A percentile compares a stretch with the other conserved stretches of the same genome.
Conservation (phyloP, 768 basidiomycete genomes). For the Amanita rimosa region DNA sequence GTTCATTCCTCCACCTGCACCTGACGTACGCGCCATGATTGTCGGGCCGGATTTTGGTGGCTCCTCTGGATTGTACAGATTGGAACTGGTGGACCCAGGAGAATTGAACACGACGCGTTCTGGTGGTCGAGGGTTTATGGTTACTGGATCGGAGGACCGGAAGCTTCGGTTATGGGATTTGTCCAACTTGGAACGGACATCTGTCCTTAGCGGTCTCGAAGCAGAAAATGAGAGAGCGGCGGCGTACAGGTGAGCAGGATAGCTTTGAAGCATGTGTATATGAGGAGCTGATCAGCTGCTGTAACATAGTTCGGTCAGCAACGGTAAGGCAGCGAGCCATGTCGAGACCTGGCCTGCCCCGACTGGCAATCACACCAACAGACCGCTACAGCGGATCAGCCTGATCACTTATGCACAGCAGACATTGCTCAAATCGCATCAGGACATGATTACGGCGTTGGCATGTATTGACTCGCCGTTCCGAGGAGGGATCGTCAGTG, state of each 20-base stretch:
- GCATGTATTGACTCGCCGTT: slow-evolving; percentile 89
- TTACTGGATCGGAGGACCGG: slow-evolving; percentile 87
- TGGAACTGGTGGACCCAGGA: slow-evolving; percentile 35
- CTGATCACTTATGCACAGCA: slow-evolving; percentile 77
- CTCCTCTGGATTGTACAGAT: slow-evolving; percentile 39
- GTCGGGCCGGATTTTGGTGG: slow-evolving; percentile 75
- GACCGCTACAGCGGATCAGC: slow-evolving; percentile 66
- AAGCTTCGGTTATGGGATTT: slow-evolving; percentile 87
- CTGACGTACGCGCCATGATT: slow-evolving; percentile 59
- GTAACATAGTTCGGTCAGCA: slow-evolving; percentile 21
- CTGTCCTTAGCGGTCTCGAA: slow-evolving; percentile 71
- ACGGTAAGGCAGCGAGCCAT: slow-evolving; percentile 37
- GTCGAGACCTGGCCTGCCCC: slow-evolving; percentile 53
- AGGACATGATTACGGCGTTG: slow-evolving; percentile 81
- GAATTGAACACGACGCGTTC: slow-evolving; percentile 28
- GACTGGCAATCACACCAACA: slow-evolving; percentile 40
- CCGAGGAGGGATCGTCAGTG: slow-evolving; percentile 85
- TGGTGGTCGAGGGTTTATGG: slow-evolving; percentile 53
- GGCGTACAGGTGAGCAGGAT: slow-evolving; percentile 52
- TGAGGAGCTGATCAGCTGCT: neutral
- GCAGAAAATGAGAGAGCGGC: slow-evolving; percentile 70
- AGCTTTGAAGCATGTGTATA: slow-evolving; percentile 5
- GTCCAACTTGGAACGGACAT: slow-evolving; percentile 56
- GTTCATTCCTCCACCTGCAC: slow-evolving; percentile 34
- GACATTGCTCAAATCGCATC: slow-evolving; percentile 75